Evolutionary conservation across 1,284 basidiomycete species (phyloP).

Genomic region (Agaricales sp.): DNA sequence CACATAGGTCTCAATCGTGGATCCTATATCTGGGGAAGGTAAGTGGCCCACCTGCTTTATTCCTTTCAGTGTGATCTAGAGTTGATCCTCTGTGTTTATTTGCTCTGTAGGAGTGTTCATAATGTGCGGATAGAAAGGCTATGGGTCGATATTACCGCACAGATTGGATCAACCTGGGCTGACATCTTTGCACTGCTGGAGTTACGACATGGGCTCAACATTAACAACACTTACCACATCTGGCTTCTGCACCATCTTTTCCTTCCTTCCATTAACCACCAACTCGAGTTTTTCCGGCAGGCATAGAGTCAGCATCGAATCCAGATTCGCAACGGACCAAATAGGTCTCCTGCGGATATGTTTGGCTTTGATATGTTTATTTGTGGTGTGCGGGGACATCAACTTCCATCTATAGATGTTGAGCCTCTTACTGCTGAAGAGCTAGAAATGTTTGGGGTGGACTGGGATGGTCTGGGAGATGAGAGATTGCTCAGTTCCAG

Average conservation of each 20-base stretch:
- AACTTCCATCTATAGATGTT: neutral
- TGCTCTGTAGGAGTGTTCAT: slow-evolving; percentile 14
- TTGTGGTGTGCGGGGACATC: neutral
- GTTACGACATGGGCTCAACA: slow-evolving; percentile 12
- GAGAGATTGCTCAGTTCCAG: too few species aligned
- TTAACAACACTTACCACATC: slow-evolving; percentile 11
- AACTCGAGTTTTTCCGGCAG: slow-evolving; percentile 11
- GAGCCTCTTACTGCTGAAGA: slow-evolving; percentile 2
- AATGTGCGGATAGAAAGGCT: slow-evolving; percentile 24
- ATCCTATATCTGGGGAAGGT: slow-evolving; percentile 28
- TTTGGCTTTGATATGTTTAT: slow-evolving; percentile 11
- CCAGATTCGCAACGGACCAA: slow-evolving; percentile 8
- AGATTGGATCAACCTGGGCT: slow-evolving; percentile 20
- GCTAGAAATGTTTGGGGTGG: slow-evolving; percentile 10
- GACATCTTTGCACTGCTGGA: slow-evolving; percentile 18
- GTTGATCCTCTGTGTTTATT: neutral
- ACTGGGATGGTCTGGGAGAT: too few species aligned
- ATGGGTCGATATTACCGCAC: slow-evolving; percentile 26
- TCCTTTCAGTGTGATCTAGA: neutral
- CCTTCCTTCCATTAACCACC: slow-evolving; percentile 11
- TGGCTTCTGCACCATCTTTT: slow-evolving; percentile 19
- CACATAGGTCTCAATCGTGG: slow-evolving; percentile 15
- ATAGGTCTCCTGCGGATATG: slow-evolving; percentile 9
- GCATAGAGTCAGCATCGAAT: slow-evolving; percentile 14
- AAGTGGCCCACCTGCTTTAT: slow-evolving; percentile 5